These are phyloP conservation scores for Epichloe festucae DNA, from an alignment of 2,329 filamentous ascomycete species.

Conservation along the genomic window DNA sequence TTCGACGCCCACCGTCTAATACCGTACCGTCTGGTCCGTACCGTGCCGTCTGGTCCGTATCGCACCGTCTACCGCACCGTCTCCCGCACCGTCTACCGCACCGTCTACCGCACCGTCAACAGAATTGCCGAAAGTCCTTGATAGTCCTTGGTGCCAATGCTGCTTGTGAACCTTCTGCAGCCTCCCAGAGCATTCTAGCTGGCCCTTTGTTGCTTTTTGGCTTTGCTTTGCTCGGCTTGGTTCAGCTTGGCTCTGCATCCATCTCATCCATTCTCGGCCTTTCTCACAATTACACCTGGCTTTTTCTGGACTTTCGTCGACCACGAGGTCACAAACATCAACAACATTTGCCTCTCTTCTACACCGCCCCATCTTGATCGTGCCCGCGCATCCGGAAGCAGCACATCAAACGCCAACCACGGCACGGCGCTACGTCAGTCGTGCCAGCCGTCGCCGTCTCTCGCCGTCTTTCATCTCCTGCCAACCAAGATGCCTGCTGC, in stretches of 20 bases:
- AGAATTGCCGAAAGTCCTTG: background rate
- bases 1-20: background rate
- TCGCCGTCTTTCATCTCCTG: background rate
- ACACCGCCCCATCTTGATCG: background rate
- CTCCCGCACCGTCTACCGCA: no score
- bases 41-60: no score
- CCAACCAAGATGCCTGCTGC: slow-evolving; percentile 3
- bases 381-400: background rate
- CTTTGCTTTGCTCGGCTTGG: background rate
- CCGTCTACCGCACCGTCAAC: background rate
- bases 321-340: no score
- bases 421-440: slow-evolving; percentile 1
- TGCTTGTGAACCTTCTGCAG: background rate
- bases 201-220: background rate
- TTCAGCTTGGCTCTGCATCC: background rate
- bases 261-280: background rate
- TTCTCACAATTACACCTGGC: background rate
- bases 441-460: background rate
- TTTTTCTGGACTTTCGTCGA: background rate
- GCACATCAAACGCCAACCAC: background rate
- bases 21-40: no score
- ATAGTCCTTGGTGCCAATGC: background rate
- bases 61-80: no score
- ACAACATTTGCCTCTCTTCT: background rate
- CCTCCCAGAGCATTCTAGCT: background rate